A percentile compares a stretch with the other conserved stretches of the same genome.
phyloP scores from a whole-genome alignment of 2,329 filamentous ascomycete species.

The Xylariaceae sp. region DNA sequence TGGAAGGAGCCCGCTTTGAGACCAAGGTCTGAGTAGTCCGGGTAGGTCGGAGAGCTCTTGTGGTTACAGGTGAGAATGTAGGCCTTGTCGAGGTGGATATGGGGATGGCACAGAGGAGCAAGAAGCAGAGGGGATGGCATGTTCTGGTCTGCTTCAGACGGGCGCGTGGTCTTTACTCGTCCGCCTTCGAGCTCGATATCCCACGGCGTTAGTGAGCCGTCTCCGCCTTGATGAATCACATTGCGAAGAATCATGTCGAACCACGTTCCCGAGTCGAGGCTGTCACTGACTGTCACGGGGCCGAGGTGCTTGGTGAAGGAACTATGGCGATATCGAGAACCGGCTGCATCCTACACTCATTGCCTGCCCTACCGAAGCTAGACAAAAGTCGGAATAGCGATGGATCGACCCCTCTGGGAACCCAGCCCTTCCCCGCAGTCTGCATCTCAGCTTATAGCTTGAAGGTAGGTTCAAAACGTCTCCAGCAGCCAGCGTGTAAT shows the following conservation, averaged over 20 bases:
- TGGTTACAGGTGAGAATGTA: slow-evolving; percentile 48
- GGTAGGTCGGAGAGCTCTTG: slow-evolving; percentile 31
- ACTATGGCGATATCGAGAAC: too few relatives aligned
- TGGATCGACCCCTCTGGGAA: too few relatives aligned
- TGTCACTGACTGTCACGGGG: too few relatives aligned
- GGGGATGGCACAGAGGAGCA: slow-evolving; percentile 61
- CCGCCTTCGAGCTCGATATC: slow-evolving; percentile 17
- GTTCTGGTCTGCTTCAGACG: slow-evolving; percentile 10
- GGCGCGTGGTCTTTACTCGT: slow-evolving; percentile 16
- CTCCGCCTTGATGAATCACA: slow-evolving; percentile 13
- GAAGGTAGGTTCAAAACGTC: too few relatives aligned
- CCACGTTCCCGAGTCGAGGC: neutral
- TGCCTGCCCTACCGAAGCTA: too few relatives aligned
- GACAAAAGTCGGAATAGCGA: too few relatives aligned
- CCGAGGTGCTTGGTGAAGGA: too few relatives aligned
- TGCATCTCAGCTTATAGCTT: too few relatives aligned
- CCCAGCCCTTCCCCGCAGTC: too few relatives aligned
- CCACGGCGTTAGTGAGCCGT: slow-evolving; percentile 1
- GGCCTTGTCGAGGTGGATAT: slow-evolving; percentile 68
- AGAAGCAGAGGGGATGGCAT: slow-evolving; percentile 29
- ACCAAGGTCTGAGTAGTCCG: slow-evolving; percentile 56
- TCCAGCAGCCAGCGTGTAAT: too few relatives aligned
- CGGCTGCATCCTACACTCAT: too few relatives aligned
- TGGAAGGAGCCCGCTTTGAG: slow-evolving; percentile 58
- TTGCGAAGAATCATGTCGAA: slow-evolving; percentile 9